A percentile compares a stretch with the other conserved stretches of the same genome.
Conservation (phyloP, 2,329 filamentous ascomycete species). For the Apiospora malaysiana region DNA sequence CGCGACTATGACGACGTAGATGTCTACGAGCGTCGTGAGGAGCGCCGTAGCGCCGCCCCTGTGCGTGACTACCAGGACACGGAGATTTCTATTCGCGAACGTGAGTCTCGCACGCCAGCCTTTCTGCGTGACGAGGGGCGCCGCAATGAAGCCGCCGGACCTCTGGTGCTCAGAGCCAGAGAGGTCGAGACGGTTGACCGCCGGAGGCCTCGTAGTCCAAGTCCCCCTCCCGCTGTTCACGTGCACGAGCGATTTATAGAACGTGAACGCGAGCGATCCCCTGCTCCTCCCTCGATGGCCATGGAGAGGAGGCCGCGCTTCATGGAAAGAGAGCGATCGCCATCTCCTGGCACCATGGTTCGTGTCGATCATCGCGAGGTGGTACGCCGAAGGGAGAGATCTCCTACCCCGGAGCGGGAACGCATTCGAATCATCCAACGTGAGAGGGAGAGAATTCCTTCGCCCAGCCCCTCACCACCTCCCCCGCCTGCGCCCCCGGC, state of each 20-base stretch:
- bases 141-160: conserved; percentile 53
- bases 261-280: conserved; percentile 49
- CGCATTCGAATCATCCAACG: conserved; percentile 56
- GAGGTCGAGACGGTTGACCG: conserved; percentile 61
- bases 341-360: conserved; percentile 33
- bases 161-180: conserved; percentile 59
- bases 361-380: conserved; percentile 36
- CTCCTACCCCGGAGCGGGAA: conserved; percentile 50
- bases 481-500: conserved; percentile 66
- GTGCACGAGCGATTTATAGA: conserved; percentile 48
- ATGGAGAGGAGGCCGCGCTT: conserved; percentile 48
- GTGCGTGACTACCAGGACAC: conserved; percentile 47
- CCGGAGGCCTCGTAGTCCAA: conserved; percentile 50
- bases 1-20: conserved; percentile 37
- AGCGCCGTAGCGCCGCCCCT: conserved; percentile 34
- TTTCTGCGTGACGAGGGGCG: conserved; percentile 59
- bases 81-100: conserved; percentile 50
- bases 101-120: conserved; percentile 52
- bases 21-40: conserved; percentile 33
- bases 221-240: conserved; percentile 39
- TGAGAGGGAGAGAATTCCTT: conserved; percentile 50
- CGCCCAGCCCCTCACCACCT: conserved; percentile 56
- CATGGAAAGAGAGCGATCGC: conserved; percentile 47
- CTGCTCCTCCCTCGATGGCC: conserved; percentile 40
- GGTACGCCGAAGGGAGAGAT: conserved; percentile 38